Evolutionary conservation across 1,284 basidiomycete species (phyloP), one percentile per base, ranked within the genome.

Genomic region (Taiwanofungus camphoratus): DNA sequence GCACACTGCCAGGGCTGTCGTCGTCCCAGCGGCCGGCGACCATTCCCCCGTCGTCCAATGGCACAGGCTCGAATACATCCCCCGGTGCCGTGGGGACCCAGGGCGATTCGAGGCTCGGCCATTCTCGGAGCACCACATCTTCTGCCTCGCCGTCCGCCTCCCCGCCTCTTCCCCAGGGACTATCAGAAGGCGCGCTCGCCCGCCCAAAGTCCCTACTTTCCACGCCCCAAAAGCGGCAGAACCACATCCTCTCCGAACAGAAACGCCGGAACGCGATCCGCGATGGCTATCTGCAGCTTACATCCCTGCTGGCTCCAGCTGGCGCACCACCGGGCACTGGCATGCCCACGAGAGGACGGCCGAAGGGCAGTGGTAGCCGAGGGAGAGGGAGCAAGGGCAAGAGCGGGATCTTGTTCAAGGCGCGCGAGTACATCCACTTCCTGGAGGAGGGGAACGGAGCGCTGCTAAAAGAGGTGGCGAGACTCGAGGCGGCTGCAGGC

Each of bases 221-320:
- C 7, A 83, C 81, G 7, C 88, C 87, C 0, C 90, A 93, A 61
- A 93, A 93, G 62, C 79, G 91, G 21, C 78, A 91, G n/a, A 93
- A 93, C 61, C 90, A 93, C 67, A 93, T 93, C 68, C 83, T 91
- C 71, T 90, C 86, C 9, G 90, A 93, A 65, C 91, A 93, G 65
- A 92, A 91, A 62, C 81, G 90, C 2, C 77, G 90, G 2, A 91
- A 92, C 49, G 87, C 89, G 36, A 93, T 93, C 53, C 79, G 90
- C 26, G 85, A 91, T 50, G 91, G 89, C 8, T 93, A 93, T 65
- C 84, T 90, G 11, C 79, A 88, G 56, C 68, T 93, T 32, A 90
- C 88, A 26, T 66, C 80, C 0, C 70, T 92, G 21, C 77, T 92
- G 39, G 82, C 88, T 0, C 83, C 86, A 18, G 77, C 81, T 5